Percentiles rank a stretch among this genome's conserved stretches.
phyloP scores from a whole-genome alignment of 2,329 filamentous ascomycete genomes.

The Diaporthe humulicola region DNA sequence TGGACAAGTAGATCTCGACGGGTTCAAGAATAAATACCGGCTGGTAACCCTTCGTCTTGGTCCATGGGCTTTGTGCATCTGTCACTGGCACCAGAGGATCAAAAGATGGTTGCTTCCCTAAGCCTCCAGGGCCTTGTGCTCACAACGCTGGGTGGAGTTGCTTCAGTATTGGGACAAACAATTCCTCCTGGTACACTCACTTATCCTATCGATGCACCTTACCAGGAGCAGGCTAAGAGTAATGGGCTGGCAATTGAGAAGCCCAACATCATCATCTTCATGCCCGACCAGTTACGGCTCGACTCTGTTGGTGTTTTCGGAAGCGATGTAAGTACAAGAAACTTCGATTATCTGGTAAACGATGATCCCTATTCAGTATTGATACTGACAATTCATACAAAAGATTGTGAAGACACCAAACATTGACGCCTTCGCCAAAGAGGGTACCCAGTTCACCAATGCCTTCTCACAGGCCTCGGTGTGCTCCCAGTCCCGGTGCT shows the following conservation, averaged over 20 bases:
- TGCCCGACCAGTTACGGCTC: constrained; percentile 57
- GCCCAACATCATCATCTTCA: constrained; percentile 18
- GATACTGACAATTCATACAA: background rate
- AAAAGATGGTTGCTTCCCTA: background rate
- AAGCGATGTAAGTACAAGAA: background rate
- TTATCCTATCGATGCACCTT: background rate
- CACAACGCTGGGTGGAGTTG: background rate
- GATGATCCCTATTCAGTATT: background rate
- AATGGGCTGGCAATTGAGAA: constrained; percentile 4
- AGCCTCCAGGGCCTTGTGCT: background rate
- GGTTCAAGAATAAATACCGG: background rate
- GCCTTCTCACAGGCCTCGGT: constrained; percentile 60
- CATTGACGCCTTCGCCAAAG: constrained; percentile 55
- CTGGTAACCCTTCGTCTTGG: background rate
- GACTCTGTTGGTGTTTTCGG: constrained; percentile 52
- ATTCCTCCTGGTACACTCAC: background rate
- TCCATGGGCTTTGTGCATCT: background rate
- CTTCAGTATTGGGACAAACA: background rate
- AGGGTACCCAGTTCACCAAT: constrained; percentile 58
- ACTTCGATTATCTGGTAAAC: background rate
- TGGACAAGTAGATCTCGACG: background rate
- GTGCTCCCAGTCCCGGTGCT: constrained; percentile 60
- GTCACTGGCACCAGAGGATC: background rate
- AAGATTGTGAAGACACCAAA: constrained; percentile 53
- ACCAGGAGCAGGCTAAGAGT: background rate